Percentiles rank a stretch among this genome's conserved stretches.
These are phyloP conservation scores for Tetrahymena thermophila DNA, from an alignment of 73 alveolate genomes.

Conservation along the genomic window DNA sequence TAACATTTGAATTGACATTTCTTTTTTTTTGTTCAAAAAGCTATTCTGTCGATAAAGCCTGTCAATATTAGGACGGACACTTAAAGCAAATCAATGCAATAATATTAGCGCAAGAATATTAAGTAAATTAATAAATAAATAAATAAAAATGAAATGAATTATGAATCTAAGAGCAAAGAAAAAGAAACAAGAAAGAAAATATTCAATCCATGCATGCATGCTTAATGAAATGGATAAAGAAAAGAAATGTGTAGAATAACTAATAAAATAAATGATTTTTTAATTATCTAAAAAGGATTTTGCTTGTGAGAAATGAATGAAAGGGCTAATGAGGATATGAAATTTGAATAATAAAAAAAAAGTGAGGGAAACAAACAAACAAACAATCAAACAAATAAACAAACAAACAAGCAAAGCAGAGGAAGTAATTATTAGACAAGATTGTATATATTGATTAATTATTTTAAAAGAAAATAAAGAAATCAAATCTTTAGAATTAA, in stretches of 20 bases:
- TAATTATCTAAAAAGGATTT: background rate
- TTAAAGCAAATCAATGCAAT: background rate
- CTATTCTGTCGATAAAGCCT: no score
- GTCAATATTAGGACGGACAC: background rate
- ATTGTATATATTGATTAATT: background rate
- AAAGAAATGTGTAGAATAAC: no score
- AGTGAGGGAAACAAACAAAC: background rate
- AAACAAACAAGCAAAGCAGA: background rate
- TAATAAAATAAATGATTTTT: background rate
- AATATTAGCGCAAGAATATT: no score
- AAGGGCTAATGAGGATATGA: background rate
- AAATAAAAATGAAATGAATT: no score
- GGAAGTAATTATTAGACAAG: background rate
- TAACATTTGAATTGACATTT: background rate
- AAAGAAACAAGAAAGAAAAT: no score
- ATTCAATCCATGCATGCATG: background rate
- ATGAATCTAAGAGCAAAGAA: no score
- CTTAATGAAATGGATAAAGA: background rate
- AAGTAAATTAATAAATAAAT: no score
- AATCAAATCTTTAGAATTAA: background rate
- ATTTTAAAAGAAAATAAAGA: background rate
- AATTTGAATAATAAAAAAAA: background rate
- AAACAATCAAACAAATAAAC: no score
- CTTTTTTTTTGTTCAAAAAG: no score
- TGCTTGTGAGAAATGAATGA: background rate